phyloP scores from a whole-genome alignment of 2,329 filamentous ascomycete species.

The Alternaria sp. region DNA sequence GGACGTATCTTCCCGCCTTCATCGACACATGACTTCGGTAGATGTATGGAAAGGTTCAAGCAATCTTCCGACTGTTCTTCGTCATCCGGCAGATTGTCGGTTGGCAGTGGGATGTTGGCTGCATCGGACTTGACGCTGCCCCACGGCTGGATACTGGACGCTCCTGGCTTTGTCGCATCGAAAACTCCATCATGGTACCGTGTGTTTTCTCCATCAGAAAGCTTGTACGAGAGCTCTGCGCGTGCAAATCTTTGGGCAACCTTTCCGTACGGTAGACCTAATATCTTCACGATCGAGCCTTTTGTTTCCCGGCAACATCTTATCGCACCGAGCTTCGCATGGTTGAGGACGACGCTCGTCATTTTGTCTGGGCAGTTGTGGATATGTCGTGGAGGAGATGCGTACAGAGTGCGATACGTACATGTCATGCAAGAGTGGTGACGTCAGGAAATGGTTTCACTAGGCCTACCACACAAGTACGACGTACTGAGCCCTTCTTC shows the following conservation, averaged over 20 bases:
- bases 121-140: slow-evolving; percentile 21
- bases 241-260: slow-evolving; percentile 19
- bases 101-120: slow-evolving; percentile 23
- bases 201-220: background rate
- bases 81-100: slow-evolving; percentile 18
- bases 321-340: slow-evolving; percentile 16
- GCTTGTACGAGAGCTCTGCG: slow-evolving; percentile 8
- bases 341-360: slow-evolving; percentile 6
- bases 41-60: slow-evolving; percentile 50
- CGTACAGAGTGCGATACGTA: background rate
- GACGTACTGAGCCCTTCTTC: background rate
- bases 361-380: background rate
- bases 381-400: background rate
- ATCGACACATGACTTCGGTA: slow-evolving; percentile 50
- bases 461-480: background rate
- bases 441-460: slow-evolving; percentile 3
- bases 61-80: slow-evolving; percentile 46
- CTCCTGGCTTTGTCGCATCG: slow-evolving; percentile 18
- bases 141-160: slow-evolving; percentile 23
- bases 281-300: slow-evolving; percentile 8
- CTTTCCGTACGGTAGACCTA: slow-evolving; percentile 19
- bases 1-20: slow-evolving; percentile 30
- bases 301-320: slow-evolving; percentile 6
- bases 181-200: slow-evolving; percentile 8
- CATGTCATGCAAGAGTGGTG: background rate